Evolutionary conservation across 2,329 filamentous ascomycete species (phyloP).

Genomic region (Penicillium concentricum): DNA sequence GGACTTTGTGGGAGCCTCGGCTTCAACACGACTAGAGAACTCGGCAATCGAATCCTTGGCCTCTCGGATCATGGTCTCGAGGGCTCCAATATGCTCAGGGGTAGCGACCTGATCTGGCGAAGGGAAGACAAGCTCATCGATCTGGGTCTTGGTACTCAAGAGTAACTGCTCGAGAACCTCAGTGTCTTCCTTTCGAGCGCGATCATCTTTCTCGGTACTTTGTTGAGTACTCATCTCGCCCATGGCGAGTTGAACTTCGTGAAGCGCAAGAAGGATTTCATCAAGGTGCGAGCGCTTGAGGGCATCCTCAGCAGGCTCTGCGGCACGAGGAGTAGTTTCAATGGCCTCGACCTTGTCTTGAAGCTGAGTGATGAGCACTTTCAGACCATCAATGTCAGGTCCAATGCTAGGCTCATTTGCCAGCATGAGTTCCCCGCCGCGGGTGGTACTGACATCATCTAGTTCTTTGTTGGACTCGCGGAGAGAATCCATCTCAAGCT

Average conservation of each 20-base stretch:
- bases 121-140: constrained; percentile 72
- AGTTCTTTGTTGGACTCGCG: constrained; percentile 54
- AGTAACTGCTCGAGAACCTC: constrained; percentile 88
- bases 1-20: constrained; percentile 69
- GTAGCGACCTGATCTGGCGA: constrained; percentile 67
- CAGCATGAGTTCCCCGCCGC: constrained; percentile 58
- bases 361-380: constrained; percentile 77
- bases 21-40: constrained; percentile 65
- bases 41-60: constrained; percentile 70
- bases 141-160: constrained; percentile 80
- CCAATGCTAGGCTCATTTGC: constrained; percentile 46
- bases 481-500: constrained; percentile 73
- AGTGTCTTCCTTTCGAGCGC: constrained; percentile 76
- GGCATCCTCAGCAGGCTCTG: constrained; percentile 41
- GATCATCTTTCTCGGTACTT: constrained; percentile 46
- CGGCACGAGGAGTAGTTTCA: constrained; percentile 49
- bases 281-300: constrained; percentile 50
- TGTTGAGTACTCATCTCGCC: constrained; percentile 50
- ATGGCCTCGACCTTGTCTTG: constrained; percentile 80
- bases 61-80: constrained; percentile 70
- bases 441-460: constrained; percentile 52
- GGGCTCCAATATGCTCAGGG: constrained; percentile 58
- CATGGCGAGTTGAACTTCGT: constrained; percentile 60
- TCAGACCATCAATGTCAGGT: constrained; percentile 76
- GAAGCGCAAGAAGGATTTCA: constrained; percentile 45